Base-by-base conservation (phyloP, 2,329 filamentous ascomycete genomes). In the Microcera coccophila region DNA sequence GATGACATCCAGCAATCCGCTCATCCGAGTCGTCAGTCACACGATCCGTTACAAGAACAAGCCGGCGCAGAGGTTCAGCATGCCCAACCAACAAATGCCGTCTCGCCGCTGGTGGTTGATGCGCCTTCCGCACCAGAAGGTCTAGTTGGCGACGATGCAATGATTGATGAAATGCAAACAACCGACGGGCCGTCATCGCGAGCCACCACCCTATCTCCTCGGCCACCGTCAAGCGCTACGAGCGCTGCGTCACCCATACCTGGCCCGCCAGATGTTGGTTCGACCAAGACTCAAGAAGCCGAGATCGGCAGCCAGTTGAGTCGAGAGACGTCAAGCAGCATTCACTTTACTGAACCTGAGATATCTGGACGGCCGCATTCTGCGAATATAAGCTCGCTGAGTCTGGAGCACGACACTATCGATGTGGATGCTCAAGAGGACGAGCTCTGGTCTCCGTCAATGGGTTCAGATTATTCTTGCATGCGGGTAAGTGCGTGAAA, bases 131-230 rank as follows among this genome's bases (percentile, higher is more conserved):
- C 49, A 33, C 49, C 46, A 35, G 55, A 59, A 38, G 49, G 49
- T 7, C 47, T 38, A 40, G 36, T 49, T 10, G 46, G 35, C 17
- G 58, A 61, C 36, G 56, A 61, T 45, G 44, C 54, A 39, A 41
- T 55, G 24, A 50, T 57, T 42, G 49, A 53, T 18, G 55, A 58
- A 5, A 53, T 56, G 17, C 57, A 49, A 16, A 40, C 54, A 39
- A 58, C 63, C 5, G 50, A 54, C 26, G 58, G 55, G 4, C 49
- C 60, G 20, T 62, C 64, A 14, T 65, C 71, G 38, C 57, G 65
- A 48, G 65, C 67, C n/a, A 63, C 65, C 5, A 71, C 70, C 36
- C 63, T 69, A 58, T 73, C 73, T 4, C 71, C 71, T 14, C 60
- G 59, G 8, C 64, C 69, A n/a, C 65, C 62, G 26, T 63, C 65